phyloP scores from a whole-genome alignment of 1,284 basidiomycete species.

The Coriolopsis trogii region DNA sequence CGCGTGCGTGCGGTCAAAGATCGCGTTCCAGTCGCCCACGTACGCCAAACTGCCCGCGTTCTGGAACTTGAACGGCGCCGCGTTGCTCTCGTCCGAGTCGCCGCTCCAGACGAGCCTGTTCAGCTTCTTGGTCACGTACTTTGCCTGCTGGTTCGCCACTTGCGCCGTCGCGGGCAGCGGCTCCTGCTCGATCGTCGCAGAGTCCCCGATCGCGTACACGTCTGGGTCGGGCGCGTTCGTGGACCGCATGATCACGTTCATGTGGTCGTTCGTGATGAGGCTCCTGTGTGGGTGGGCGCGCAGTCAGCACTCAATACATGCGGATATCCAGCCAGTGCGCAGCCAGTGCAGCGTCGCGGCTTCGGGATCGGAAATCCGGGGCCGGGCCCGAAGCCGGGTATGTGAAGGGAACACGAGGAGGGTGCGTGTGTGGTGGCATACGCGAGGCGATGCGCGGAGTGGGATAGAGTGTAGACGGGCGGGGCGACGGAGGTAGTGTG shows the following conservation, averaged over 20 bases:
- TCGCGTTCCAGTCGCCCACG: slow-evolving; percentile 80
- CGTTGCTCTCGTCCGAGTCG: slow-evolving; percentile 21
- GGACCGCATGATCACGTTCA: slow-evolving; percentile 62
- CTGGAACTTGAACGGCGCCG: slow-evolving; percentile 65
- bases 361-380: too few relatives aligned
- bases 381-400: too few relatives aligned
- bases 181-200: slow-evolving; percentile 60
- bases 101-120: slow-evolving; percentile 59
- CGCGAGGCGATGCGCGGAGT: too few relatives aligned
- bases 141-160: slow-evolving; percentile 84
- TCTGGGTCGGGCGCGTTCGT: slow-evolving; percentile 64
- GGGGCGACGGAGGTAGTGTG: not conserved
- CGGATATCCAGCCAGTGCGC: too few relatives aligned
- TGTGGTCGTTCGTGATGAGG: slow-evolving; percentile 62
- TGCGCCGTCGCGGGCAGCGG: slow-evolving; percentile 85
- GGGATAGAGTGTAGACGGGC: not conserved
- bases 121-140: slow-evolving; percentile 71
- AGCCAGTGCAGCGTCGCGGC: too few relatives aligned
- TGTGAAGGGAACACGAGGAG: too few relatives aligned
- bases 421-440: too few relatives aligned
- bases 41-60: slow-evolving; percentile 82
- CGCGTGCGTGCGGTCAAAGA: slow-evolving; percentile 66
- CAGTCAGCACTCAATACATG: not conserved
- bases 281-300: slow-evolving; percentile 34
- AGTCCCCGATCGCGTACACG: slow-evolving; percentile 87